Conservation (phyloP, 805 yeast species). For the Cyberlindnera mycetangii region DNA sequence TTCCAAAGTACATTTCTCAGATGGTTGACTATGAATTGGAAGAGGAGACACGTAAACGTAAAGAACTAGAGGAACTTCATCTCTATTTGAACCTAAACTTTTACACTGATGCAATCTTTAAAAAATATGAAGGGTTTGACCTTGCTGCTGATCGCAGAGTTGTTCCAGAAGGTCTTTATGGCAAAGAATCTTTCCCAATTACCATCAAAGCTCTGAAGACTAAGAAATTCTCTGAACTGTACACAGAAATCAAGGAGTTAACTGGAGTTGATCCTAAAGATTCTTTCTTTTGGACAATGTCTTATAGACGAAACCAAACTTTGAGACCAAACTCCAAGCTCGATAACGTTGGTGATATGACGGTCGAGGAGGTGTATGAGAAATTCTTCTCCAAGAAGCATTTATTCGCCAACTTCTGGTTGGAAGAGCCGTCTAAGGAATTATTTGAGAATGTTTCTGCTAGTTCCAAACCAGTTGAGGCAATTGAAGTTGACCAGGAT, state of each 20-base stretch:
- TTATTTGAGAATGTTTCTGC: slow-evolving; percentile 11
- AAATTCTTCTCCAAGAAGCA: slow-evolving; percentile 44
- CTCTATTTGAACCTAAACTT: slow-evolving; percentile 56
- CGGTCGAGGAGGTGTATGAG: slow-evolving; percentile 51
- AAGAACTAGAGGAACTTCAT: slow-evolving; percentile 71
- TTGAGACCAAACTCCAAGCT: slow-evolving; percentile 54
- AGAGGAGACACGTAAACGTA: slow-evolving; percentile 49
- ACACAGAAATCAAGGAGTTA: slow-evolving; percentile 44
- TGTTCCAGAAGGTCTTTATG: slow-evolving; percentile 45
- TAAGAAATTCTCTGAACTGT: slow-evolving; percentile 48
- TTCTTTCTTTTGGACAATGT: slow-evolving; percentile 63
- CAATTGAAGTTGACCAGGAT: slow-evolving; percentile 14
- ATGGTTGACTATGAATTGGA: slow-evolving; percentile 62
- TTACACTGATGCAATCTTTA: slow-evolving; percentile 51
- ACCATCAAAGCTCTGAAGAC: slow-evolving; percentile 54
- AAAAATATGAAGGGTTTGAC: slow-evolving; percentile 70
- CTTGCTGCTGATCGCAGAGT: slow-evolving; percentile 58
- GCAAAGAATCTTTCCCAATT: slow-evolving; percentile 44
- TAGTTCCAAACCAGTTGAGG: slow-evolving; percentile 4
- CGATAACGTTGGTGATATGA: slow-evolving; percentile 30
- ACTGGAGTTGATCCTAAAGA: slow-evolving; percentile 36
- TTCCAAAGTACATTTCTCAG: slow-evolving; percentile 66
- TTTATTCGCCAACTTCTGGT: slow-evolving; percentile 54
- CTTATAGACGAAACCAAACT: slow-evolving; percentile 61
- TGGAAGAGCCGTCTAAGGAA: slow-evolving; percentile 51